Evolutionary conservation across 495 filamentous ascomycete species (phyloP).

Genomic region (Xylaria intraflava): DNA sequence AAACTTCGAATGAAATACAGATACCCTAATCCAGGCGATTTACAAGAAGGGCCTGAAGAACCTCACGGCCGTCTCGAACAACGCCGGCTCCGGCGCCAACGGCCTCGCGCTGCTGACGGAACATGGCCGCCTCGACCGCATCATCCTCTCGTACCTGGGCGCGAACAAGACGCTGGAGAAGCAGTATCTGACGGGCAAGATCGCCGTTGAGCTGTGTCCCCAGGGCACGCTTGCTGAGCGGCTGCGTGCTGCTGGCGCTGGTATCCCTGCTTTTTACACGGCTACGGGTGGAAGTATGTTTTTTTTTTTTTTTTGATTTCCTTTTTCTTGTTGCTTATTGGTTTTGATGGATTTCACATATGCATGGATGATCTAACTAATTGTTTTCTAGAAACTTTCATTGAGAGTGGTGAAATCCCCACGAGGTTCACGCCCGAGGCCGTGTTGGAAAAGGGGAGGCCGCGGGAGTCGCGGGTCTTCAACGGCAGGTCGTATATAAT

Average conservation of each 20-base stretch:
- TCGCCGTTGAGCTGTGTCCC: conserved; percentile 58
- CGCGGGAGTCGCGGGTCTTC: conserved; percentile 55
- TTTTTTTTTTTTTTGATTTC: neutral
- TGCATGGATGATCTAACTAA: too few species aligned
- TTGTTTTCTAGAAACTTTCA: conserved; percentile 43
- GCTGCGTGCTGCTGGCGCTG: conserved; percentile 56
- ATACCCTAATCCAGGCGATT: conserved; percentile 47
- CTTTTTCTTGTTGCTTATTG: neutral
- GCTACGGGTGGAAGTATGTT: conserved; percentile 51
- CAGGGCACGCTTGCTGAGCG: conserved; percentile 61
- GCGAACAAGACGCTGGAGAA: conserved; percentile 60
- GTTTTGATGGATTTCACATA: neutral
- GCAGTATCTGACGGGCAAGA: conserved; percentile 54
- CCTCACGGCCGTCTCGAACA: conserved; percentile 60
- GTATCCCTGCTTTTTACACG: conserved; percentile 62
- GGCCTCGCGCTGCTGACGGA: conserved; percentile 49
- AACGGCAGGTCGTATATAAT: conserved; percentile 53
- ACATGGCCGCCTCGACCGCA: conserved; percentile 50
- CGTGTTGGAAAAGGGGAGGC: conserved; percentile 47
- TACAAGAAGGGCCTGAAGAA: conserved; percentile 42
- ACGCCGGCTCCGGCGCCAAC: conserved; percentile 51
- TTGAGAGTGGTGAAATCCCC: conserved; percentile 57
- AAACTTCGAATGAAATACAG: conserved; percentile 12
- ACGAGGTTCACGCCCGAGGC: conserved; percentile 45
- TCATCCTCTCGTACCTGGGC: conserved; percentile 56